A percentile compares a stretch with the other conserved stretches of the same genome.
Conservation (phyloP, 768 basidiomycete species). For the Rhizopogon sp. region DNA sequence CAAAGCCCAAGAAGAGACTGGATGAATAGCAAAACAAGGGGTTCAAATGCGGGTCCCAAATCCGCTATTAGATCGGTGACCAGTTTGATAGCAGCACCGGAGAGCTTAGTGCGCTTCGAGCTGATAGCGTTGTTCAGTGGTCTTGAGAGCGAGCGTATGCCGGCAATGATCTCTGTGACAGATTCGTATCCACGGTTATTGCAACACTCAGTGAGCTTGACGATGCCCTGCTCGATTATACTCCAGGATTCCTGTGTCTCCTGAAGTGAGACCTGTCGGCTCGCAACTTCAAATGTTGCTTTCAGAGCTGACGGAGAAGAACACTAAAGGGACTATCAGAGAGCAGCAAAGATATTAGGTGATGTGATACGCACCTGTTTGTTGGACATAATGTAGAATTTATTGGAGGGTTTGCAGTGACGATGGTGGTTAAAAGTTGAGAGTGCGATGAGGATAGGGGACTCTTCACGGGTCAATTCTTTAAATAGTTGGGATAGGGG, state of each 20-base stretch:
- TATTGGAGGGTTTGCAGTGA: neutral
- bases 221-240: conserved; percentile 47
- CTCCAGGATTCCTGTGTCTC: conserved; percentile 78
- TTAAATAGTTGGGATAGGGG: too few species aligned
- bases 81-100: conserved; percentile 60
- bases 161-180: conserved; percentile 43
- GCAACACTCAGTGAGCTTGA: conserved; percentile 41
- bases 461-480: too few species aligned
- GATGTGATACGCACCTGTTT: conserved; percentile 15
- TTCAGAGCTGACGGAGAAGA: conserved; percentile 23
- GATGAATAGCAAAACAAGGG: conserved; percentile 57
- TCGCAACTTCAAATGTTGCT: conserved; percentile 38
- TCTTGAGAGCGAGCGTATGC: conserved; percentile 46
- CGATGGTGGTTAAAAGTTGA: neutral
- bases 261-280: conserved; percentile 36
- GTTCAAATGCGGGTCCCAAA: conserved; percentile 62
- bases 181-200: conserved; percentile 50
- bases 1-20: conserved; percentile 66
- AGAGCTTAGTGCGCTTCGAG: conserved; percentile 73
- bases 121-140: conserved; percentile 54
- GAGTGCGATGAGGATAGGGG: too few species aligned
- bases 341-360: neutral
- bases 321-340: conserved; percentile 22
- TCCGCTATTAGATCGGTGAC: conserved; percentile 46
- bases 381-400: conserved; percentile 18